Base-by-base conservation (phyloP, 345 rosid species). In the Luvunga scandens region DNA sequence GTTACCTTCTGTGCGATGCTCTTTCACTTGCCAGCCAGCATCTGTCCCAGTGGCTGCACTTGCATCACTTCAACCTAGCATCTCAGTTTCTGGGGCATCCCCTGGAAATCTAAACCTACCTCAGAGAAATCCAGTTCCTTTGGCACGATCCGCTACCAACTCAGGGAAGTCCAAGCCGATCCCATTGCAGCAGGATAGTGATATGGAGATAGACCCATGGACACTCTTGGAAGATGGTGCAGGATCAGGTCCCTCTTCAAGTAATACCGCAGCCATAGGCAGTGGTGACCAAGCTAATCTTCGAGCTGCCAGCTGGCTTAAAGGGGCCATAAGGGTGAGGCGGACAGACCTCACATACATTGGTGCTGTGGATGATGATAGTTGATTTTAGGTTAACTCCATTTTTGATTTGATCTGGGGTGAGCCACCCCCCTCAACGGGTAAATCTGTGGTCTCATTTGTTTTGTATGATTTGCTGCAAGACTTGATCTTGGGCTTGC, bases 301-400 rank as follows among this genome's bases (percentile, higher is more conserved):
- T 80, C 86, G 93, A 86, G 99, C 98, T 73, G 81, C 92, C 75
- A 87, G 86, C 88, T 97, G 94, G 98, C 90, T 97, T n/a, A 94
- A 92, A 86, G 99, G 98, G 60, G 90, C 98, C 42, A 86, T 93
- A 67, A 90, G 99, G 83, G 93, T 91, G 80, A 91, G 98, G 79
- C 85, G 98, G 72, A 83, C 92, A 38, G 98, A 97, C 80, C 93
- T 93, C 76, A 86, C 93, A 1, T 97, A 97, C 69, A 81, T 93
- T 71, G 98, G 98, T 30, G 85, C 98, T 34, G 92, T 93, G 69
- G 99, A 97, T 69, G 99, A 97, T 19, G 98, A 97, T 80, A 91
- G 89, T 90, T 97, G 87, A 94, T 83, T 81, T 79, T 39, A 50
- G 80, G 72, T 81, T 75, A 27, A 80, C 71, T 78, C 57, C 57